A percentile compares a stretch with the other conserved stretches of the same genome.
These are phyloP conservation scores for Chrysochromulina parva DNA, from an alignment of 78 protist genomes.

Conservation along the genomic window DNA sequence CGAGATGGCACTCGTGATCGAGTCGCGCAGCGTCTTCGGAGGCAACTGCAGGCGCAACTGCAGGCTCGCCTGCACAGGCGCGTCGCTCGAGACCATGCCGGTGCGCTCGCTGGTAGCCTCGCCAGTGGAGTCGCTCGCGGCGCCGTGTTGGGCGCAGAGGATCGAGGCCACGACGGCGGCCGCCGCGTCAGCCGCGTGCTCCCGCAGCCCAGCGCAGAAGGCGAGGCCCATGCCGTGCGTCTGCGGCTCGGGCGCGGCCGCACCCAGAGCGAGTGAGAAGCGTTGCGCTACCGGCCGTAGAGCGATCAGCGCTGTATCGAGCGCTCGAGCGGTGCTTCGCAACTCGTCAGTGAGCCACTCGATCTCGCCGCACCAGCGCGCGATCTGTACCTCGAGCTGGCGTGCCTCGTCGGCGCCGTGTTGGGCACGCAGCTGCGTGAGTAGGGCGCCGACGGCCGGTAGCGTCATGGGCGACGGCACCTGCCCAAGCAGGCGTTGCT, in stretches of 20 bases:
- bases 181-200: background rate
- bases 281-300: conserved; percentile 16
- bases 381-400: background rate
- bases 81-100: background rate
- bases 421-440: background rate
- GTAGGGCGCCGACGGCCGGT: background rate
- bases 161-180: background rate
- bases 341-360: background rate
- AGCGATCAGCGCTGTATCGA: background rate
- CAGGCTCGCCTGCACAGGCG: background rate
- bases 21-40: background rate
- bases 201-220: background rate
- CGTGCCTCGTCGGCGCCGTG: background rate
- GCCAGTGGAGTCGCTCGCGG: background rate
- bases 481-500: conserved; percentile 22
- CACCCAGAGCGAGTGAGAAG: conserved; percentile 3
- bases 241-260: conserved; percentile 3
- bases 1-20: background rate
- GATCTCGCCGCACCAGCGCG: background rate
- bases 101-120: background rate
- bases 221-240: background rate
- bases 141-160: background rate
- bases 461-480: background rate
- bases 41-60: background rate
- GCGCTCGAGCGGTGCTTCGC: background rate